Percentiles rank a stretch among this genome's conserved stretches.
Evolutionary conservation across 2,329 filamentous ascomycete genomes (phyloP).

Genomic region (Pyrenophora tritici-repentis): DNA sequence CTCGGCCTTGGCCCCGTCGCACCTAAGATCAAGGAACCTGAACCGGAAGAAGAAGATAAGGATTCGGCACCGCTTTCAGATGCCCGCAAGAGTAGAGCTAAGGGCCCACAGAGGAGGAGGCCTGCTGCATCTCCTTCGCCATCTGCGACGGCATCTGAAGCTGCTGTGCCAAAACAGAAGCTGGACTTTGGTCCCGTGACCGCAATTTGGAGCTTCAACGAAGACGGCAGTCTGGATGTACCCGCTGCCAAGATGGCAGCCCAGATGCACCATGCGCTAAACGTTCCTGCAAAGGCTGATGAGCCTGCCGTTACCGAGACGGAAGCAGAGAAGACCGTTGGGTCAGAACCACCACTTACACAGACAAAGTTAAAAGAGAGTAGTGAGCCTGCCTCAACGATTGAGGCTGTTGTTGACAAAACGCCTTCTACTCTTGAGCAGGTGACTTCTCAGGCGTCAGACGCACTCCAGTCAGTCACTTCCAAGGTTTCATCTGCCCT

Average conservation of each 20-base stretch:
- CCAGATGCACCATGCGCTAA: slow-evolving; percentile 31
- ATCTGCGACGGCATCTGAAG: slow-evolving; percentile 53
- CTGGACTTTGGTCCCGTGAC: slow-evolving; percentile 35
- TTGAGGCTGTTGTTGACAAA: slow-evolving; percentile 1
- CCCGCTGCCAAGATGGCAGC: slow-evolving; percentile 39
- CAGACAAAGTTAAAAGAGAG: slow-evolving; percentile 11
- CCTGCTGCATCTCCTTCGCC: slow-evolving; percentile 67
- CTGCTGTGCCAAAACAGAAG: slow-evolving; percentile 29
- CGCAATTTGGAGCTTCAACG: slow-evolving; percentile 44
- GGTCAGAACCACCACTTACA: slow-evolving; percentile 8
- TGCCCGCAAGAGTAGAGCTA: slow-evolving; percentile 86
- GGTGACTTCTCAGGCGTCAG: slow-evolving; percentile 5
- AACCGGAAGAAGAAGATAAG: slow-evolving; percentile 61
- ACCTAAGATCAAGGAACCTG: slow-evolving; percentile 74
- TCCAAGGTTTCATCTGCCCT: slow-evolving; percentile 7
- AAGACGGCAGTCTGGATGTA: slow-evolving; percentile 41
- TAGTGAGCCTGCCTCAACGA: slow-evolving; percentile 6
- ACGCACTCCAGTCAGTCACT: slow-evolving; percentile 1
- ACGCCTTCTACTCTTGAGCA: slow-evolving; percentile 2
- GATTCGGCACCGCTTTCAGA: slow-evolving; percentile 80
- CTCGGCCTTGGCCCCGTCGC: slow-evolving; percentile 79
- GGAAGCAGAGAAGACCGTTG: slow-evolving; percentile 6
- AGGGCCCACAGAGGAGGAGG: slow-evolving; percentile 80
- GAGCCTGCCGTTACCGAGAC: slow-evolving; percentile 10
- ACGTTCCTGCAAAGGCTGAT: slow-evolving; percentile 6